Evolutionary conservation across 2,329 filamentous ascomycete genomes (phyloP).

Genomic region (Chaetomiaceae sp.): DNA sequence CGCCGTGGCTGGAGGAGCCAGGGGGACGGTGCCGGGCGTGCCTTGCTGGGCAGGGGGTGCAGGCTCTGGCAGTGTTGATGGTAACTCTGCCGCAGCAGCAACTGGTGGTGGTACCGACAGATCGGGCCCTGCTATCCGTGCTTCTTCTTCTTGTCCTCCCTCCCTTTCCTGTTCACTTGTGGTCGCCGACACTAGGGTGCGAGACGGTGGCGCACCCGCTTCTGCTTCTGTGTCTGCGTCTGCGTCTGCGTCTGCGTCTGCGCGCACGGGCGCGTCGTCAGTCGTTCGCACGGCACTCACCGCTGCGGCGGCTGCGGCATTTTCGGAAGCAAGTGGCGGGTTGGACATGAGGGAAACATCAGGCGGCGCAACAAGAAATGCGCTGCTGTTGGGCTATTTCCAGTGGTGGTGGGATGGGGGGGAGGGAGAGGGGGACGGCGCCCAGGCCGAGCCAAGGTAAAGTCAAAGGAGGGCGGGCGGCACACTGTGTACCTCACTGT

Average conservation of each 20-base stretch:
- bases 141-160: not conserved
- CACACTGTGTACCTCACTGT: not conserved
- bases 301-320: slow-evolving; percentile 46
- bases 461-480: no score
- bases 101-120: slow-evolving; percentile 19
- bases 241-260: slow-evolving; percentile 3
- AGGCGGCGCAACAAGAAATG: slow-evolving; percentile 30
- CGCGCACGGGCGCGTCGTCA: slow-evolving; percentile 5
- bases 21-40: slow-evolving; percentile 18
- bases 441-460: not conserved
- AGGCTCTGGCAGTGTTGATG: slow-evolving; percentile 10
- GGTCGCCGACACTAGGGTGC: slow-evolving; percentile 1
- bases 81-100: slow-evolving; percentile 11
- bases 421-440: not conserved
- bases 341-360: slow-evolving; percentile 56
- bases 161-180: no score
- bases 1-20: slow-evolving; percentile 18
- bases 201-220: slow-evolving; percentile 7
- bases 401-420: slow-evolving; percentile 1
- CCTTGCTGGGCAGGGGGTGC: slow-evolving; percentile 13
- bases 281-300: slow-evolving; percentile 32
- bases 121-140: slow-evolving; percentile 14
- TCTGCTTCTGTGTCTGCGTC: no score
- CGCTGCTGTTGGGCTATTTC: slow-evolving; percentile 1
- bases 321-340: slow-evolving; percentile 44